Percentiles rank a stretch among this genome's conserved stretches.
These are phyloP conservation scores for Trypanosoma avium DNA, from an alignment of 208 protist species.

Conservation along the genomic window DNA sequence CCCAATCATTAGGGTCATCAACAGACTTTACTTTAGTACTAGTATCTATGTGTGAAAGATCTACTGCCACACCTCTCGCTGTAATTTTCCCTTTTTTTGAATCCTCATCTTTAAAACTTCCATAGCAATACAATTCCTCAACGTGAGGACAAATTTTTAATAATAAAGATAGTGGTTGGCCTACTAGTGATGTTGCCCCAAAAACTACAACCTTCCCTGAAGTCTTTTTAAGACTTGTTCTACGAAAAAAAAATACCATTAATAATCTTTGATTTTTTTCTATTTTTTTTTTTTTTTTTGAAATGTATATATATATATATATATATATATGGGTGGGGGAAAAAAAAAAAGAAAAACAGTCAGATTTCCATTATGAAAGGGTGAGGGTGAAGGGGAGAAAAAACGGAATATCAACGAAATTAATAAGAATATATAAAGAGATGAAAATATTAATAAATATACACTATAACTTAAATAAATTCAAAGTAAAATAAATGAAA, in stretches of 20 bases:
- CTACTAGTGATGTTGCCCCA: constrained; percentile 90
- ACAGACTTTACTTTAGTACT: constrained; percentile 36
- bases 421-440: constrained; percentile 6
- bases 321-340: too few species aligned
- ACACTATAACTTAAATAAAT: neutral
- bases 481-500: neutral
- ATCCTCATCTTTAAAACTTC: constrained; percentile 31
- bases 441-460: constrained; percentile 9
- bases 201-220: constrained; percentile 88
- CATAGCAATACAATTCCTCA: constrained; percentile 74
- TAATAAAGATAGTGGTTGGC: constrained; percentile 92
- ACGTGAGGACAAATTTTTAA: constrained; percentile 87
- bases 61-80: constrained; percentile 58
- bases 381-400: too few species aligned
- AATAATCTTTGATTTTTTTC: neutral
- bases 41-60: constrained; percentile 85
- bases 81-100: constrained; percentile 22
- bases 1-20: constrained; percentile 47
- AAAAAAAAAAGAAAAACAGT: too few species aligned
- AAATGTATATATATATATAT: neutral
- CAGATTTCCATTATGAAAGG: too few species aligned
- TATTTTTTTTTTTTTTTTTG: constrained; percentile 7
- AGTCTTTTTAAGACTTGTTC: constrained; percentile 7
- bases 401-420: constrained; percentile 4
- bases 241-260: constrained; percentile 37